phyloP scores from a whole-genome alignment of 1,284 basidiomycete species.

The Hemileia vastatrix region DNA sequence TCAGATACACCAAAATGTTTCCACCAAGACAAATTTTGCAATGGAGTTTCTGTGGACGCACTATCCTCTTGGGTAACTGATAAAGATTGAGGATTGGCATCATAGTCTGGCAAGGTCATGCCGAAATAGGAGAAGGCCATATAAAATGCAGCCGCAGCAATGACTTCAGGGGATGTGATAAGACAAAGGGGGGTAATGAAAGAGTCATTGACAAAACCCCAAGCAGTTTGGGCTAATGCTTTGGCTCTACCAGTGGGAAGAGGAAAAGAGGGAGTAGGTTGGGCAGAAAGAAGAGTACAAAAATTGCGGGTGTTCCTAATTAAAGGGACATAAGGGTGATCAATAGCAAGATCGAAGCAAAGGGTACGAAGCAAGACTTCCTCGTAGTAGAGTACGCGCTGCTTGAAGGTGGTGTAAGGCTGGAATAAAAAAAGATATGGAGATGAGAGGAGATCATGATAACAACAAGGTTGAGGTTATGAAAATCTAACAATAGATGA shows the following conservation, averaged over 20 bases:
- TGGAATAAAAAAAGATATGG: no score
- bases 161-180: conserved; percentile 6
- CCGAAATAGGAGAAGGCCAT: conserved; percentile 12
- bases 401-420: no score
- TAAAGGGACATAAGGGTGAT: conserved; percentile 30
- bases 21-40: no score
- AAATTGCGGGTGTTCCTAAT: conserved; percentile 5
- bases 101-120: background rate
- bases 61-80: background rate
- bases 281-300: background rate
- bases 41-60: background rate
- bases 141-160: conserved; percentile 18
- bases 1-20: conserved; percentile 8
- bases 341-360: conserved; percentile 35
- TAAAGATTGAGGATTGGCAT: background rate
- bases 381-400: conserved; percentile 30
- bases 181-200: conserved; percentile 17
- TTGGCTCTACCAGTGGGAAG: conserved; percentile 7
- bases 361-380: conserved; percentile 33
- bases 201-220: conserved; percentile 22
- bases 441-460: no score
- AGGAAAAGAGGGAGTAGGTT: background rate
- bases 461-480: conserved; percentile 15
- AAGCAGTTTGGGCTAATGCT: conserved; percentile 19
- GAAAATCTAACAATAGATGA: background rate